A percentile compares a stretch with the other conserved stretches of the same genome.
Evolutionary conservation across 208 protist genomes (phyloP).

Genomic region (Leishmania martiniquensis): DNA sequence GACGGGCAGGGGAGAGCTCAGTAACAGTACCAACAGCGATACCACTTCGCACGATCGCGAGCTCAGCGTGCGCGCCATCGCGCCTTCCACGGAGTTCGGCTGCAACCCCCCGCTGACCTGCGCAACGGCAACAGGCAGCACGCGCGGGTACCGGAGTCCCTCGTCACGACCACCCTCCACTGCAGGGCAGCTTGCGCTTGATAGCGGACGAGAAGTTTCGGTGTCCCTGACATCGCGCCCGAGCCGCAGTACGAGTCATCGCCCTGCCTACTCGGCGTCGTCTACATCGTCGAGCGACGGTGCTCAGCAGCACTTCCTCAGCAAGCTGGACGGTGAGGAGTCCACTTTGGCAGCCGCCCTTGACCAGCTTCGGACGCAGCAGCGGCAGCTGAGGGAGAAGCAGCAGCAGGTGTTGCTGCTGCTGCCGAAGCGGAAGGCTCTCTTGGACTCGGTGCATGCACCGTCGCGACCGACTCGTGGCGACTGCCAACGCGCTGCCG

Average conservation of each 20-base stretch:
- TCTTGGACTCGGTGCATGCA: background rate
- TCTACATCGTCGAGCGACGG: slow-evolving; percentile 12
- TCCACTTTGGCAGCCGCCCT: slow-evolving; percentile 26
- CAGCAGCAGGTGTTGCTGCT: slow-evolving; percentile 10
- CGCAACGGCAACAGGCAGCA: slow-evolving; percentile 1
- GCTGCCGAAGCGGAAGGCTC: background rate
- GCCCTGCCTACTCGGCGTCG: background rate
- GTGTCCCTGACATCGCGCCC: background rate
- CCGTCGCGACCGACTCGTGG: background rate
- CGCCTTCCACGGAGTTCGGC: background rate
- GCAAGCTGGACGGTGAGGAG: slow-evolving; percentile 33
- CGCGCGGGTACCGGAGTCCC: background rate
- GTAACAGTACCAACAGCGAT: background rate
- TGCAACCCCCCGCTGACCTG: background rate
- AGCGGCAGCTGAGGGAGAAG: slow-evolving; percentile 24
- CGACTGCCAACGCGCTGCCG: background rate
- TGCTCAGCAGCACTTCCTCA: slow-evolving; percentile 25
- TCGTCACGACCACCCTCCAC: background rate
- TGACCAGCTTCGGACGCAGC: slow-evolving; percentile 32
- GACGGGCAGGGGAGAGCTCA: background rate
- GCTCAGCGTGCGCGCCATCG: background rate
- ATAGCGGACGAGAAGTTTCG: background rate
- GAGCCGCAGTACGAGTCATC: slow-evolving; percentile 11
- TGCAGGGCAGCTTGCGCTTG: background rate
- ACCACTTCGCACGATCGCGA: background rate